These are phyloP conservation scores for Paramecium sexaurelia DNA, from an alignment of 73 alveolate species.

Conservation along the genomic window DNA sequence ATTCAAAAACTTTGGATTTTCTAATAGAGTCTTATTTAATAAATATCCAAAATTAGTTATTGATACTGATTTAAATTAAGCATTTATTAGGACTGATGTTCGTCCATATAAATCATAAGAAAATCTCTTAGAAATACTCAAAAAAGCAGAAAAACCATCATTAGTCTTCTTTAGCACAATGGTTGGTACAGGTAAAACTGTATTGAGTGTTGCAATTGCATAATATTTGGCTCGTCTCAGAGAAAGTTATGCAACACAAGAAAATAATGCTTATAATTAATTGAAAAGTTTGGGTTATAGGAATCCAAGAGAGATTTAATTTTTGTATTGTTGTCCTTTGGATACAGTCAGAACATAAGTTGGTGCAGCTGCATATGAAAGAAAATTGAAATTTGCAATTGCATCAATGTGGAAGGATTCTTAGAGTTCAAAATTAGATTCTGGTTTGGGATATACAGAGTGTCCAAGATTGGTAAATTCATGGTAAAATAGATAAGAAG, in stretches of 20 bases:
- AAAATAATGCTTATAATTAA: neutral
- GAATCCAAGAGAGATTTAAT: neutral
- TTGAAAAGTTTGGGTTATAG: neutral
- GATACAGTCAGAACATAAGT: slow-evolving; percentile 54
- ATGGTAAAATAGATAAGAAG: slow-evolving; percentile 1
- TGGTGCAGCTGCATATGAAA: slow-evolving; percentile 54
- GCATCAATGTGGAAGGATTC: slow-evolving; percentile 59
- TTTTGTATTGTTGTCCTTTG: slow-evolving; percentile 52
- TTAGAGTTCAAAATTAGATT: neutral
- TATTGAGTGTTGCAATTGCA: slow-evolving; percentile 48
- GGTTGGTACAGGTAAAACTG: slow-evolving; percentile 63
- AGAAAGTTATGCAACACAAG: neutral
- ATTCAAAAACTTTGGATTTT: slow-evolving; percentile 27
- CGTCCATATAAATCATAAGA: slow-evolving; percentile 40
- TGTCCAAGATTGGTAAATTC: slow-evolving; percentile 54
- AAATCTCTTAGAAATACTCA: neutral
- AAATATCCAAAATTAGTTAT: slow-evolving; percentile 49
- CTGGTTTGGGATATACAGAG: slow-evolving; percentile 3
- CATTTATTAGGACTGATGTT: slow-evolving; percentile 24
- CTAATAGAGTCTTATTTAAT: slow-evolving; percentile 43
- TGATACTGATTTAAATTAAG: slow-evolving; percentile 49
- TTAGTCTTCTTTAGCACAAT: slow-evolving; percentile 10
- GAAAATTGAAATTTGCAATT: slow-evolving; percentile 51
- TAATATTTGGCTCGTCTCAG: neutral
- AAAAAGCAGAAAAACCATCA: neutral